A percentile compares a stretch with the other conserved stretches of the same genome.
phyloP scores from a whole-genome alignment of 768 basidiomycete genomes.

The Lactarius vividus region DNA sequence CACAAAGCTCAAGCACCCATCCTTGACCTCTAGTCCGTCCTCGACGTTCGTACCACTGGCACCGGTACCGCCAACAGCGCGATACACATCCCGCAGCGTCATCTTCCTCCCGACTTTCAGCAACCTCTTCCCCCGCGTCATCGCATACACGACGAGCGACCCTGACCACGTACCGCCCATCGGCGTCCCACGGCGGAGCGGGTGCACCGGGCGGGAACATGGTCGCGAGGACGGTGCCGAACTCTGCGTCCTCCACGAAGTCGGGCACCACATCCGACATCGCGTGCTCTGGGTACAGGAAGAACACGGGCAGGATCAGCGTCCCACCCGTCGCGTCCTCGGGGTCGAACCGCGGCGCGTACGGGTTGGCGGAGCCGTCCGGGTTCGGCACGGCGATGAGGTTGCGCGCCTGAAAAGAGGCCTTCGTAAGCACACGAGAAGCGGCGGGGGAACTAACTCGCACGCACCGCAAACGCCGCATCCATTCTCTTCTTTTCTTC shows the following conservation, averaged over 20 bases:
- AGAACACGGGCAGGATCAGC: conserved; percentile 83
- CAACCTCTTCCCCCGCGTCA: conserved; percentile 69
- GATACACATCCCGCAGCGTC: conserved; percentile 75
- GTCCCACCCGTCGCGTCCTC: conserved; percentile 58
- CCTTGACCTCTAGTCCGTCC: conserved; percentile 84
- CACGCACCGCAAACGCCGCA: conserved; percentile 62
- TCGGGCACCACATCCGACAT: conserved; percentile 86
- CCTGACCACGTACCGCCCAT: conserved; percentile 61
- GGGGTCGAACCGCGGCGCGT: conserved; percentile 61
- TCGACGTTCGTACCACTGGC: conserved; percentile 50
- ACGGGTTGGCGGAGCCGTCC: conserved; percentile 52
- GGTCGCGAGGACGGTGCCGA: conserved; percentile 66
- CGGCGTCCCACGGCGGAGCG: conserved; percentile 76
- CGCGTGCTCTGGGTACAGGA: conserved; percentile 88
- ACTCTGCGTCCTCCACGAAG: conserved; percentile 83
- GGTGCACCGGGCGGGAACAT: conserved; percentile 78
- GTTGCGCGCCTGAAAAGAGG: conserved; percentile 61
- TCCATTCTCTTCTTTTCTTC: conserved; percentile 54
- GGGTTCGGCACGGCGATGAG: conserved; percentile 55
- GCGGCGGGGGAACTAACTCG: neutral
- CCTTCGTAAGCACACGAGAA: conserved; percentile 8
- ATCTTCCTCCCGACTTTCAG: conserved; percentile 92
- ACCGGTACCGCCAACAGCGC: conserved; percentile 47
- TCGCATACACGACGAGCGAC: conserved; percentile 77
- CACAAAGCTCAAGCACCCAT: conserved; percentile 76